A percentile compares a stretch with the other conserved stretches of the same genome.
Evolutionary conservation across 169 alveolate species (phyloP).

Genomic region (Eimeria falciformis): DNA sequence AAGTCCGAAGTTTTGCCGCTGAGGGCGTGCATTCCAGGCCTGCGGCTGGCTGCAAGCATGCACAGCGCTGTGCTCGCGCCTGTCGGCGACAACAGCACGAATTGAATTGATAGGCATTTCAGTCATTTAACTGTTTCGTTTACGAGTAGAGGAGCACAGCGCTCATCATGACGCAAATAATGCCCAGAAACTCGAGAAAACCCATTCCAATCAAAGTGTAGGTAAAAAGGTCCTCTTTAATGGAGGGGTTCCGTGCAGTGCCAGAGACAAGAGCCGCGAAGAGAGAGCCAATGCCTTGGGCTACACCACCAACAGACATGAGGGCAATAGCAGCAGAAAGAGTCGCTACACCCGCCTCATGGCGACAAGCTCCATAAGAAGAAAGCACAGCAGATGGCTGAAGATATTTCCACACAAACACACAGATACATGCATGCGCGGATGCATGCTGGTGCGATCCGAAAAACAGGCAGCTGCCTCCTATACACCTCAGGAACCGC

Average conservation of each 20-base stretch:
- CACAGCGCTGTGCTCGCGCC: no score
- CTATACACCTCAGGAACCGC: no score
- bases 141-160: constrained; percentile 91
- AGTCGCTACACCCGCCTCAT: constrained; percentile 78
- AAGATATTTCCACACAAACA: not conserved
- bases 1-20: no score
- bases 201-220: constrained; percentile 94
- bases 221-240: constrained; percentile 92
- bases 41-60: no score
- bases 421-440: not conserved
- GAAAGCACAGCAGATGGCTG: constrained; percentile 24
- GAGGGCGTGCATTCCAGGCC: no score
- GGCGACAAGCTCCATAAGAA: constrained; percentile 31
- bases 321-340: constrained; percentile 83
- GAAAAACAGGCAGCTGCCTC: no score
- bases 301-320: constrained; percentile 85
- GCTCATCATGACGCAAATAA: constrained; percentile 91
- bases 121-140: no score
- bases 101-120: no score
- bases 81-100: no score
- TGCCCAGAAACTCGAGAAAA: constrained; percentile 92
- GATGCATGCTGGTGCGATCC: not conserved
- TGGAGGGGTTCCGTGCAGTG: constrained; percentile 92
- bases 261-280: constrained; percentile 93
- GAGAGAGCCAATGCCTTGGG: constrained; percentile 94